phyloP scores from a whole-genome alignment of 2,329 filamentous ascomycete species.

The Arthrobotrys sinensis region DNA sequence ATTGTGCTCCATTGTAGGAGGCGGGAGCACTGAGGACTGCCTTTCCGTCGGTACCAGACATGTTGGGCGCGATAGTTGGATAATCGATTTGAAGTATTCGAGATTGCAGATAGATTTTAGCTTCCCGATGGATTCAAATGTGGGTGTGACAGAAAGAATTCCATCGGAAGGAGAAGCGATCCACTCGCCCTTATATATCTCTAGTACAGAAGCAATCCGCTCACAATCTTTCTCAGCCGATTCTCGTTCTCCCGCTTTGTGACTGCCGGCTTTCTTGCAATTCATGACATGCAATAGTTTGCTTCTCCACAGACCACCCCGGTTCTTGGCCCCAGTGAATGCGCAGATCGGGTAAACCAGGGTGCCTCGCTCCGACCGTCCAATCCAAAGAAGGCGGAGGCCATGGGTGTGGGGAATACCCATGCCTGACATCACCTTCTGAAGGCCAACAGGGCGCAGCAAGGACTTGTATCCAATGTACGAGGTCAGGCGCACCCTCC shows the following conservation, averaged over 20 bases:
- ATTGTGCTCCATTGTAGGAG: conserved; percentile 49
- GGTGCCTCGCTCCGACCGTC: conserved; percentile 45
- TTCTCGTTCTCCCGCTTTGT: neutral
- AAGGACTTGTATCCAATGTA: conserved; percentile 8
- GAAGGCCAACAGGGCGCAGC: conserved; percentile 45
- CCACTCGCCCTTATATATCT: conserved; percentile 19
- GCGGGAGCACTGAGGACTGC: conserved; percentile 11
- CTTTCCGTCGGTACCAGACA: conserved; percentile 35
- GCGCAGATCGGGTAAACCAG: conserved; percentile 48
- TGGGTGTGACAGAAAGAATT: conserved; percentile 6
- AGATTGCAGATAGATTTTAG: neutral
- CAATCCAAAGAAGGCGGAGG: neutral
- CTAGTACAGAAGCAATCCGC: neutral
- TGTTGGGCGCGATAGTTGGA: conserved; percentile 1
- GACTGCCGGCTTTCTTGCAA: conserved; percentile 15
- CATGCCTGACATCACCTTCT: conserved; percentile 35
- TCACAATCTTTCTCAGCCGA: conserved; percentile 14
- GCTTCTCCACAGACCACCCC: neutral
- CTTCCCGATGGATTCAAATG: neutral
- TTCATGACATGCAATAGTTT: neutral
- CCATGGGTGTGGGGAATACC: conserved; percentile 31
- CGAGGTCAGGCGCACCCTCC: conserved; percentile 46
- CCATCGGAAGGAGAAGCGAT: conserved; percentile 14
- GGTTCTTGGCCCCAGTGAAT: conserved; percentile 34
- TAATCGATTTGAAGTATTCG: neutral